These are phyloP conservation scores for Irpex rosettiformis DNA, from an alignment of 1,284 basidiomycete genomes.

Conservation along the genomic window DNA sequence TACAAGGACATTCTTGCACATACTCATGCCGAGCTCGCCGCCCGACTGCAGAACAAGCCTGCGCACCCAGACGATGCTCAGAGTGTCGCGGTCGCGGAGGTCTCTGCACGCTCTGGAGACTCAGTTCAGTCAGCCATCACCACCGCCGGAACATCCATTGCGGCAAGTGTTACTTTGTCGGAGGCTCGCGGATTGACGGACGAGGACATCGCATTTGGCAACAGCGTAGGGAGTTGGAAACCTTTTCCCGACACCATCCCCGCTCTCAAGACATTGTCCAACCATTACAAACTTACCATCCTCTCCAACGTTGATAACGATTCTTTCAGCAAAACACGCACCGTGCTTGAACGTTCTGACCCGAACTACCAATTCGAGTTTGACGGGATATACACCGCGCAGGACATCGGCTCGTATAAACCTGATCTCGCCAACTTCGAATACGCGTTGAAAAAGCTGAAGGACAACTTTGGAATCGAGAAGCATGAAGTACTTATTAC, in stretches of 20 bases:
- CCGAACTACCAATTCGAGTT: conserved; percentile 50
- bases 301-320: conserved; percentile 70
- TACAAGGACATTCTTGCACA: conserved; percentile 59
- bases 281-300: conserved; percentile 63
- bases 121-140: conserved; percentile 5
- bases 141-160: conserved; percentile 16
- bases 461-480: conserved; percentile 39
- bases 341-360: conserved; percentile 42
- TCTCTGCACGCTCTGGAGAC: conserved; percentile 11
- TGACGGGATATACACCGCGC: conserved; percentile 60
- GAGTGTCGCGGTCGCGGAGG: conserved; percentile 23
- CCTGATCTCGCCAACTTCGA: conserved; percentile 57
- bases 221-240: conserved; percentile 58
- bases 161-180: conserved; percentile 1
- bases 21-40: conserved; percentile 40
- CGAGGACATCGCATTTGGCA: conserved; percentile 42
- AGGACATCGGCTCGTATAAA: conserved; percentile 68
- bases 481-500: conserved; percentile 45
- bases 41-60: conserved; percentile 25
- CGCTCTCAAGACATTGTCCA: conserved; percentile 56
- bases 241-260: conserved; percentile 63
- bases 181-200: conserved; percentile 12
- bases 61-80: conserved; percentile 20
- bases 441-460: conserved; percentile 45
- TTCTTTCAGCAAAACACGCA: conserved; percentile 59